Conservation (phyloP, 1,284 basidiomycete genomes). For the Microbotryomycetes sp. region DNA sequence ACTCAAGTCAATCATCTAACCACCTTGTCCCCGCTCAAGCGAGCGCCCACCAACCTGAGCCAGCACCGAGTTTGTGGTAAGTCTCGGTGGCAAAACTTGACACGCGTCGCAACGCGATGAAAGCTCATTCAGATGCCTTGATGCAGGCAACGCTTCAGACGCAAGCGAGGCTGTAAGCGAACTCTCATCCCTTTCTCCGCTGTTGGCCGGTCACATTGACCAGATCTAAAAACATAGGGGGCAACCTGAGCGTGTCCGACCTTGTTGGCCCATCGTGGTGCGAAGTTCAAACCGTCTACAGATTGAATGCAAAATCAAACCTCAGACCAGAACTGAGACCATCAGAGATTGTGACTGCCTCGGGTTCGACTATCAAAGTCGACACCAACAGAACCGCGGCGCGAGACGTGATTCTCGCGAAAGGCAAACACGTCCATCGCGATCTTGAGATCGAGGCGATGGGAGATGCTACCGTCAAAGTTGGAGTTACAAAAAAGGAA, state of each 20-base stretch:
- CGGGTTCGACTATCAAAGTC: slow-evolving; percentile 15
- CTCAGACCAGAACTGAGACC: slow-evolving; percentile 20
- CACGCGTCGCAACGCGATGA: too few species aligned
- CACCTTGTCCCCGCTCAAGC: neutral
- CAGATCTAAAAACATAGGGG: slow-evolving; percentile 7
- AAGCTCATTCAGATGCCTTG: too few species aligned
- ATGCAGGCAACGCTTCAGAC: neutral
- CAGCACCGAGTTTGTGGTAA: slow-evolving; percentile 6
- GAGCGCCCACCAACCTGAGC: neutral
- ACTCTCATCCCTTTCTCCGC: neutral
- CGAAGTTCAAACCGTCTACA: slow-evolving; percentile 26
- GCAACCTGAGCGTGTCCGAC: slow-evolving; percentile 19
- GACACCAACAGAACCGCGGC: slow-evolving; percentile 23
- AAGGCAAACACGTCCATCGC: slow-evolving; percentile 29
- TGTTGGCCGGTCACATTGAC: too few species aligned
- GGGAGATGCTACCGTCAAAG: slow-evolving; percentile 27
- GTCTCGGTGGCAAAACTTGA: too few species aligned
- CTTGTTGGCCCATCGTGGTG: slow-evolving; percentile 23
- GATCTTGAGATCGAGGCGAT: slow-evolving; percentile 33
- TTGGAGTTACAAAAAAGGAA: slow-evolving; percentile 26
- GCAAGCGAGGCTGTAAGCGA: neutral
- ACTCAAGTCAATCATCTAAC: neutral
- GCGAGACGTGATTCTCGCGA: slow-evolving; percentile 28
- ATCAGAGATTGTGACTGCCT: slow-evolving; percentile 1
- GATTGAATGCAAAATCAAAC: slow-evolving; percentile 19